phyloP scores from a whole-genome alignment of 441 rosid genomes.

The Bruguiera hainesii region DNA sequence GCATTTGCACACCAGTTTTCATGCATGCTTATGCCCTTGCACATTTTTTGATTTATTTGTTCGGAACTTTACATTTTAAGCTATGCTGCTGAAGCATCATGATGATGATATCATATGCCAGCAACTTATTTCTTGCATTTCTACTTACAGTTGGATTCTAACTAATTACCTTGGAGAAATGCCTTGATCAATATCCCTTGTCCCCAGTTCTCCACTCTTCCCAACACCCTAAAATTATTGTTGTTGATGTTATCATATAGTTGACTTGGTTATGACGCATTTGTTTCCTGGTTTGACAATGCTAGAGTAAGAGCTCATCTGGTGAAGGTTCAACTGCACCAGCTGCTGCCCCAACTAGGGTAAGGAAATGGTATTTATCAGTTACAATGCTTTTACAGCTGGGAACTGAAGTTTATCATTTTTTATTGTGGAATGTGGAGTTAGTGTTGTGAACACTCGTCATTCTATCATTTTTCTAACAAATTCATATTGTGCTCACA shows the following conservation, averaged over 20 bases:
- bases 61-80: too few relatives aligned
- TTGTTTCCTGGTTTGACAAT: conserved; percentile 14
- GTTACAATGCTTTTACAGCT: neutral
- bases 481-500: too few relatives aligned
- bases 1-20: neutral
- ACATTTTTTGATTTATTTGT: too few relatives aligned
- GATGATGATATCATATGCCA: too few relatives aligned
- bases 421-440: neutral
- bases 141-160: too few relatives aligned
- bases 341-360: conserved; percentile 47
- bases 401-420: neutral
- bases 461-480: too few relatives aligned
- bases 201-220: neutral
- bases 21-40: too few relatives aligned
- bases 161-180: too few relatives aligned
- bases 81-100: too few relatives aligned
- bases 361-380: conserved; percentile 12
- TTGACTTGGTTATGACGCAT: neutral
- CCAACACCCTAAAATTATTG: neutral
- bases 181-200: too few relatives aligned
- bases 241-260: neutral
- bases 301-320: conserved; percentile 58
- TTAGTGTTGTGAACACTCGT: neutral
- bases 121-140: too few relatives aligned
- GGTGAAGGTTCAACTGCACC: conserved; percentile 59